Conservation (phyloP, 2,329 filamentous ascomycete genomes). For the Botrytis fragariae region DNA sequence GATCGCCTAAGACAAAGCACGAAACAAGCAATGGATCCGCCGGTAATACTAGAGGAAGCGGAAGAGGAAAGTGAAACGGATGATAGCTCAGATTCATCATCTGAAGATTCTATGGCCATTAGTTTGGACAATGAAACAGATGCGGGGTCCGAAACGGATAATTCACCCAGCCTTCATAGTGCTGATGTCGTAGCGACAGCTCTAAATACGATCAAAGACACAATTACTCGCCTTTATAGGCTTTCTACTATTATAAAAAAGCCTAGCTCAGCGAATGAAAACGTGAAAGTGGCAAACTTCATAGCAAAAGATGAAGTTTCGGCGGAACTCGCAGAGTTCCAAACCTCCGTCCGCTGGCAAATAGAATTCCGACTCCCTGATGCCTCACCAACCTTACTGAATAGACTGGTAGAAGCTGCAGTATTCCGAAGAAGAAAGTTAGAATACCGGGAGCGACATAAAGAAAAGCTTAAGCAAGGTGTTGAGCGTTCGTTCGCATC, state of each 20-base stretch:
- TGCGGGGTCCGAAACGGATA: neutral
- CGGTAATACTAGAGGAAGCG: neutral
- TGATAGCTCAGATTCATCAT: neutral
- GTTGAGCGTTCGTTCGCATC: neutral
- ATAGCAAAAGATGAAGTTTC: neutral
- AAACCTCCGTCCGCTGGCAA: slow-evolving; percentile 7
- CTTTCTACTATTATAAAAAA: slow-evolving; percentile 5
- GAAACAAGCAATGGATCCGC: slow-evolving; percentile 10
- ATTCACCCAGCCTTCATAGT: neutral
- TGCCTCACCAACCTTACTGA: neutral
- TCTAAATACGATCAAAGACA: neutral
- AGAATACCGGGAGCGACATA: slow-evolving; percentile 11
- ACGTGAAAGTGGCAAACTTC: slow-evolving; percentile 1
- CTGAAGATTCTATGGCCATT: slow-evolving; percentile 12
- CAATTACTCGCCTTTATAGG: slow-evolving; percentile 2
- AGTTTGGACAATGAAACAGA: slow-evolving; percentile 5
- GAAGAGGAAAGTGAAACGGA: neutral
- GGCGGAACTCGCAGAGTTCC: neutral
- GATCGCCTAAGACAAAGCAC: slow-evolving; percentile 9
- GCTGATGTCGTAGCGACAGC: neutral
- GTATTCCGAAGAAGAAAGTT: slow-evolving; percentile 10
- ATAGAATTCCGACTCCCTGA: slow-evolving; percentile 2
- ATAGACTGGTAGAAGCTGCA: slow-evolving; percentile 6
- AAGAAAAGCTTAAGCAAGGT: slow-evolving; percentile 7
- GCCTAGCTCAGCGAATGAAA: slow-evolving; percentile 4